A percentile compares a stretch with the other conserved stretches of the same genome.
Conservation (phyloP, 768 basidiomycete species). For the Roridomyces roridus region DNA sequence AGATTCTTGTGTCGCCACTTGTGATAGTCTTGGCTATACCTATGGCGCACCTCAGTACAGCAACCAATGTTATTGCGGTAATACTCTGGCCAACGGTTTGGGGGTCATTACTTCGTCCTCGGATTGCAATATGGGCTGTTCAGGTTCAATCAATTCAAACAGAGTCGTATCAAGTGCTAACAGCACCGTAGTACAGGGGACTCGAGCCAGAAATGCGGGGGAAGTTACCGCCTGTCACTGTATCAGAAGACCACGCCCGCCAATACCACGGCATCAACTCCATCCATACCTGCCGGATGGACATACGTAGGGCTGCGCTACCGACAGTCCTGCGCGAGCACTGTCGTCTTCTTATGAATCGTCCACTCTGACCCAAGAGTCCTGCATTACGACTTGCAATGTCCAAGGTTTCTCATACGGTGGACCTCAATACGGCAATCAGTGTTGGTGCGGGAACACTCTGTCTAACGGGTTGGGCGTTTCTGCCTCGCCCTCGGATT, state of each 20-base stretch:
- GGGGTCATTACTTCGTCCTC: not conserved
- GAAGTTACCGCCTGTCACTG: not conserved
- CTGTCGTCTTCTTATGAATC: too few species aligned
- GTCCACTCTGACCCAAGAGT: too few species aligned
- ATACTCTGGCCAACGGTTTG: not conserved
- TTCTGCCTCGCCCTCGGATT: not conserved
- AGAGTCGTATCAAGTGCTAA: not conserved
- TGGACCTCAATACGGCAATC: not conserved
- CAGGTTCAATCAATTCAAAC: not conserved
- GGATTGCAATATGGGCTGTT: not conserved
- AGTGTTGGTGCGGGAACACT: conserved; percentile 14
- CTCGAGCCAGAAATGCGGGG: not conserved
- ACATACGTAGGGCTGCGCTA: too few species aligned
- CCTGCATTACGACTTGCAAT: too few species aligned
- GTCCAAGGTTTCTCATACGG: conserved; percentile 1
- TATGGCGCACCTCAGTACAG: not conserved
- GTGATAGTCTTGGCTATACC: not conserved
- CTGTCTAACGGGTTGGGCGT: conserved; percentile 3
- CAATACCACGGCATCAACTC: not conserved
- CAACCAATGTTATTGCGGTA: not conserved
- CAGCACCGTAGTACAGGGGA: not conserved
- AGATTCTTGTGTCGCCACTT: too few species aligned
- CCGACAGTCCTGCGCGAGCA: too few species aligned
- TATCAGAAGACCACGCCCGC: not conserved
- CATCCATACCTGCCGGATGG: not conserved